Base-by-base conservation (phyloP, 305 asterid genomes). In the Petunia hybrid region DNA sequence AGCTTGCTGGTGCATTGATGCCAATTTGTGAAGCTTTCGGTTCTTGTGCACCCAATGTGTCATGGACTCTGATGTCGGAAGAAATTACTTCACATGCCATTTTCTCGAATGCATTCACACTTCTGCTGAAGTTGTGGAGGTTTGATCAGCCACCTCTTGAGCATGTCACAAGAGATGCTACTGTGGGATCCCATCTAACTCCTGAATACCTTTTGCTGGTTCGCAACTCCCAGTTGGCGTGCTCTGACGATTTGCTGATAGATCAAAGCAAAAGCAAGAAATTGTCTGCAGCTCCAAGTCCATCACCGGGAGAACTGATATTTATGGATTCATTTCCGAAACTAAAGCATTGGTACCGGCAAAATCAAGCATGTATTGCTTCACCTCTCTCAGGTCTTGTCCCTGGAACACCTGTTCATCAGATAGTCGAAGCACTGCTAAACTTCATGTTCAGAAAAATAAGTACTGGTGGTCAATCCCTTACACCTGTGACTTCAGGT, bases 11-110 rank as follows among this genome's bases (percentile, higher is more conserved):
- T 81, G 84, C 84, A 46, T 81, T 84, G 82, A 80, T 84, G 82
- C 86, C 86, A 57, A 74, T 84, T 63, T 84, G 86, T 84, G 86
- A 84, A 74, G 86, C 61, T 36, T 84, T 84, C 51, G 86, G 86
- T 65, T 84, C 84, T 61, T 80, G 68, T 70, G 77, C 76, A 38
- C 86, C 81, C 38, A 69, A 69, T 55, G 46, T 75, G 39, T 64
- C 81, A 12, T 51, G 68, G 76, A 76, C 65, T 51, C 80, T 69
- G 22, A 51, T 80, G 35, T 61, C 61, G 3, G 81, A 77, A 36
- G 80, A 84, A 7, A 38, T 80, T 38, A 76, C 82, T 14, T 77
- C 80, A 16, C 80, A 84, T 53, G 69, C 75, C 55, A 82, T 77
- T n/a, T 84, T 84, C 75, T 84, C 86, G 41, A 59, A 69, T 79